Base-by-base conservation (phyloP, 164 flowering plant species). In the Houttuynia cordata region DNA sequence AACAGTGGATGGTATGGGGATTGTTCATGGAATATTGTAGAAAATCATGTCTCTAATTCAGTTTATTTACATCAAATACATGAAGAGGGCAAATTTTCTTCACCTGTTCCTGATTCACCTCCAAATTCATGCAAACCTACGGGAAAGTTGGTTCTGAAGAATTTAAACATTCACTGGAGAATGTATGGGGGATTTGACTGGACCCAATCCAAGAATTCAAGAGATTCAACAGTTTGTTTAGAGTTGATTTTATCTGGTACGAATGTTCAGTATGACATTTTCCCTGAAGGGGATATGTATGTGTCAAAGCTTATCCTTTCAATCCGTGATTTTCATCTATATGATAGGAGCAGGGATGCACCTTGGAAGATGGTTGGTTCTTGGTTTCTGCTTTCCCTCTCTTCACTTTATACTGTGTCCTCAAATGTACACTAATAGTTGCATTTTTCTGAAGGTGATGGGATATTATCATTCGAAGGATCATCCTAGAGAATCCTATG, bases 181-280 rank as follows among this genome's bases (percentile, higher is more conserved):
- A 77, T 93, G 88, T 77, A 76, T 78, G 84, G 75, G 65, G 97
- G 99, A 64, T 83, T 80, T 70, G 92, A 86, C 68, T 93, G 96
- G 96, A 64, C 70, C 25, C 75, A 65, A 57, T 61, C 64, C 37
- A 57, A 51, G 40, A 67, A 57, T 68, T 78, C 80, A 62, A 83
- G 96, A 75, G 95, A 91, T 74, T 49, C 69, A 37, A 53, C 78
- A 62, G 58, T 54, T n/a, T 88, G 83, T 65, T 61, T 94, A 45
- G 97, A 94, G 74, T 81, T 91, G 68, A 69, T 63, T 59, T 57
- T 94, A 57, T 79, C 79, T 65, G 81, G 82, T 53, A 71, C 84
- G 70, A 68, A 75, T 47, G 58, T 87, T 66, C 80, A 76, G 56
- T 88, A 83, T 76, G 83, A 82, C 59, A 24, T 78, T 50, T 85